Evolutionary conservation across 495 filamentous ascomycete genomes (phyloP).

Genomic region (Penicillium manginii): DNA sequence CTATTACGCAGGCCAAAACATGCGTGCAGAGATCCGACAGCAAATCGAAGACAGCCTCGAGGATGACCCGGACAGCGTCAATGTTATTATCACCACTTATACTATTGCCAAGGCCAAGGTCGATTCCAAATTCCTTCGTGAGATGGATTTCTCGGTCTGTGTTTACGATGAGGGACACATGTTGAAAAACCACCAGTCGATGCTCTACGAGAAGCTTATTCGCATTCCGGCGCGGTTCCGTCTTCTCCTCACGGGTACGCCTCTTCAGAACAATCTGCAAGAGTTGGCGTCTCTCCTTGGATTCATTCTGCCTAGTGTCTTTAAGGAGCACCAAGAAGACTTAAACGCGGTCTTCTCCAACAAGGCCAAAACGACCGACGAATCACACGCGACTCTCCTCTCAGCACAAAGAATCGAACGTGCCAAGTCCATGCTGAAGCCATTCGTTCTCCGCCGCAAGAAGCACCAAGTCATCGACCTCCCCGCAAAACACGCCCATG

Average conservation of each 20-base stretch:
- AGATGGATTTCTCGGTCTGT: constrained; percentile 64
- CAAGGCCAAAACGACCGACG: constrained; percentile 81
- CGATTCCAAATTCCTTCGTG: constrained; percentile 72
- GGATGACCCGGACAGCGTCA: constrained; percentile 63
- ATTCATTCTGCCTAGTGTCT: constrained; percentile 87
- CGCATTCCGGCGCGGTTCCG: constrained; percentile 76
- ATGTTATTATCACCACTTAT: constrained; percentile 93
- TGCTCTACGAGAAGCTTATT: constrained; percentile 79
- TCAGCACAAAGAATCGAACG: constrained; percentile 82
- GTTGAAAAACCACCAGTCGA: constrained; percentile 82
- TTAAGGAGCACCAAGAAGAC: constrained; percentile 71
- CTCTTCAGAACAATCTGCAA: constrained; percentile 93
- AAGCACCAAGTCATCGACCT: constrained; percentile 94
- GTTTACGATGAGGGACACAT: constrained; percentile 94
- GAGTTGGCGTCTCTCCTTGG: constrained; percentile 86
- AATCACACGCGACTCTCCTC: constrained; percentile 71
- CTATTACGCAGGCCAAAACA: constrained; percentile 73
- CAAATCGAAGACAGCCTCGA: constrained; percentile 66
- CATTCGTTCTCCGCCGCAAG: constrained; percentile 90
- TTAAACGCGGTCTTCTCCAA: constrained; percentile 84
- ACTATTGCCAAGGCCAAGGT: constrained; percentile 66
- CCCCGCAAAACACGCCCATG: constrained; percentile 75
- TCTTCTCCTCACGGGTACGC: constrained; percentile 88
- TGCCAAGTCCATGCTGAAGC: constrained; percentile 89
- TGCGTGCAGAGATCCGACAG: constrained; percentile 67